Evolutionary conservation across 805 yeast genomes (phyloP).

Genomic region (Tetrapisispora arboricola): DNA sequence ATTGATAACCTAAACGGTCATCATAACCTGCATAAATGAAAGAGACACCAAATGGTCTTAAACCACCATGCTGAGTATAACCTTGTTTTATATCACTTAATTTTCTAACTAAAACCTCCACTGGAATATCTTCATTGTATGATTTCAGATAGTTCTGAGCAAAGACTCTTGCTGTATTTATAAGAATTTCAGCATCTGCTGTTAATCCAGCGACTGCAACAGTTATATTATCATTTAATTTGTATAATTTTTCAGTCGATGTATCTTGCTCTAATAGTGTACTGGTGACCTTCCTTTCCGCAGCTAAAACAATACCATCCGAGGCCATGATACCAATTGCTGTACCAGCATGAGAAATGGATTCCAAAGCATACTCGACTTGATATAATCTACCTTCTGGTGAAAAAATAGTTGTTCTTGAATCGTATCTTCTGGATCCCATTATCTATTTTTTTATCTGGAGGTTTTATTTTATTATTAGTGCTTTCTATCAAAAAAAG

Average conservation of each 20-base stretch:
- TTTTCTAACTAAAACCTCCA: constrained; percentile 77
- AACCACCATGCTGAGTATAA: constrained; percentile 96
- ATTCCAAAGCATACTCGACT: constrained; percentile 94
- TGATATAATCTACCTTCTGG: constrained; percentile 98
- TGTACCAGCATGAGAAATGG: constrained; percentile 95
- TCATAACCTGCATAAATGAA: constrained; percentile 95
- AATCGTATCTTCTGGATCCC: constrained; percentile 96
- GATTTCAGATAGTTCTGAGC: constrained; percentile 81
- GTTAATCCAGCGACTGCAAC: constrained; percentile 98
- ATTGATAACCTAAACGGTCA: constrained; percentile 78
- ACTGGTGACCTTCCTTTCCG: constrained; percentile 91
- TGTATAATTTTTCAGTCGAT: constrained; percentile 84
- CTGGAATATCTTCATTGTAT: constrained; percentile 89
- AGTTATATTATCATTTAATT: constrained; percentile 68
- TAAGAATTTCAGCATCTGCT: constrained; percentile 88
- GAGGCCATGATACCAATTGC: constrained; percentile 85
- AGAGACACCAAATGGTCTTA: constrained; percentile 96
- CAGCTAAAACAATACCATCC: constrained; percentile 89
- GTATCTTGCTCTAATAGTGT: constrained; percentile 90
- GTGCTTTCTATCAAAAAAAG: too few species aligned
- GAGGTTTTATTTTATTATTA: too few species aligned
- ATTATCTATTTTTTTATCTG: constrained; percentile 19
- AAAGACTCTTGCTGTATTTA: constrained; percentile 71
- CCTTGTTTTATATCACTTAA: constrained; percentile 94
- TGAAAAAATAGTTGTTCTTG: constrained; percentile 96